Base-by-base conservation (phyloP, 2,329 filamentous ascomycete genomes). In the Aspergillus fijiensis region DNA sequence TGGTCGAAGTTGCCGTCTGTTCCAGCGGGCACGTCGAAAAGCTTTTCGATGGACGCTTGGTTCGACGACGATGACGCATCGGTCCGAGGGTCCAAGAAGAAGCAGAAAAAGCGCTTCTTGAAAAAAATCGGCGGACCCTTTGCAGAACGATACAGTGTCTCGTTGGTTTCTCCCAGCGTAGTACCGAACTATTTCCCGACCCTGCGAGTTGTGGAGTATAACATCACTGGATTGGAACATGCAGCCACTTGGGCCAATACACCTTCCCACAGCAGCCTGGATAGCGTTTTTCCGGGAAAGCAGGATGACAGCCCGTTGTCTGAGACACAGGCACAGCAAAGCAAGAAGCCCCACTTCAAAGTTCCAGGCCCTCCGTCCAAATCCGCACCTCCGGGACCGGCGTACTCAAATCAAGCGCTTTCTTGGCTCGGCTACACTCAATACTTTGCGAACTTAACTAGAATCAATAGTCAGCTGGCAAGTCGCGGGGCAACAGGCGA, bases 141-240 rank as follows among this genome's bases (percentile, higher is more conserved):
- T 78, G 92, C 87, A 3, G 92, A 99, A 76, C 85, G 92, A 55
- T 99, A 92, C 74, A 89, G 92, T 56, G 76, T 96, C 5, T 88
- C 90, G 0, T 80, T 95, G 27, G 88, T 98, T 58, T 86, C 89
- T 51, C 91, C 94, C 0, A 98, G 93, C 71, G 81, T 99, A 42
- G 91, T 98, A 9, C 95, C 94, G 6, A 97, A 95, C 71, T 96
- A 92, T 75, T 95, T 93, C 65, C 95, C 94, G 0, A 92, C 90
- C 0, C 77, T 97, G 33, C 86, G 93, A n/a, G 84, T 99, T n/a
- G 82, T 94, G 65, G 91, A 96, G 70, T 99, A 98, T 81, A 98
- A 99, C 73, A 91, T 91, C 57, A 90, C 83, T 0, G 91, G 92
- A 0, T 74, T 96, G 3, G 89, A 92, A 64, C 70, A 85, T 55